phyloP scores from a whole-genome alignment of 176 grass and related monocot species.

The Bolboschoenus planiculmis region DNA sequence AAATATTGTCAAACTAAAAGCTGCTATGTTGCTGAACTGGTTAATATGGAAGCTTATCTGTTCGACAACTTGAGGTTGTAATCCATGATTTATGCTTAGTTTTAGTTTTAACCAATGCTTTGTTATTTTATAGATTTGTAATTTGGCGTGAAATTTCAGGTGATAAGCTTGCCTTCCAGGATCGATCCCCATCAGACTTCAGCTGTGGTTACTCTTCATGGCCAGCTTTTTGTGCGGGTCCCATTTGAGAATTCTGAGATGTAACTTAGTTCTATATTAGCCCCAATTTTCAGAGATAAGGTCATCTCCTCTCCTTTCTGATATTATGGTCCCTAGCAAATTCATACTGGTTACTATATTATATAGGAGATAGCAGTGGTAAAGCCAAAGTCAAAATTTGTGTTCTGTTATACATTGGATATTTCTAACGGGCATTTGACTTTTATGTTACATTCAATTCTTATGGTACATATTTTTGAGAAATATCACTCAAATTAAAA shows the following conservation, averaged over 20 bases:
- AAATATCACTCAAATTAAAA: no score
- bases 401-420: no score
- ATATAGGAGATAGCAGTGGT: background rate
- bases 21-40: background rate
- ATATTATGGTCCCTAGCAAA: background rate
- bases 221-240: constrained; percentile 90
- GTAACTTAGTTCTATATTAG: constrained; percentile 24
- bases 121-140: constrained; percentile 3
- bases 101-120: constrained; percentile 13
- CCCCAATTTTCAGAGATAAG: constrained; percentile 1
- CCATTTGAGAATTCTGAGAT: constrained; percentile 73
- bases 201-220: constrained; percentile 88
- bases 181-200: constrained; percentile 99
- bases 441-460: no score
- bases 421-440: no score
- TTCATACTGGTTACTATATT: background rate
- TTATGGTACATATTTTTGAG: no score
- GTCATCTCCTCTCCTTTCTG: background rate
- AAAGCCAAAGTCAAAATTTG: background rate
- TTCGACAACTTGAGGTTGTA: background rate
- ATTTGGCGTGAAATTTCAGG: constrained; percentile 42
- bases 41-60: background rate
- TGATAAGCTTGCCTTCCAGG: constrained; percentile 74
- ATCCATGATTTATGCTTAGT: background rate
- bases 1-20: background rate